Base-by-base conservation (phyloP, 805 yeast species). In the Myxozyma sirexii region DNA sequence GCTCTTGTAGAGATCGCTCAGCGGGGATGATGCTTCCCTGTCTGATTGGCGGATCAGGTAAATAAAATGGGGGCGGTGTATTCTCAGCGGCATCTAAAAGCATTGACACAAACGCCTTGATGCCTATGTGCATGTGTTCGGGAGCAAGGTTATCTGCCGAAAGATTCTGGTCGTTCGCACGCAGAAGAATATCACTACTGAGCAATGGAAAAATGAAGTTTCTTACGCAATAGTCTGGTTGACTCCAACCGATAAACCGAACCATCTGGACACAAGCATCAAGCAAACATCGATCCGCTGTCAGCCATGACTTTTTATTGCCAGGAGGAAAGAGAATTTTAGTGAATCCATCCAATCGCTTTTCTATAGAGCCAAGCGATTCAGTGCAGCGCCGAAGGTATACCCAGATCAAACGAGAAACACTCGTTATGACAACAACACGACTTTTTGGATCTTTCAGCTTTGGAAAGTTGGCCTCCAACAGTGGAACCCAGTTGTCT, bases 381-480 rank as follows among this genome's bases (percentile, higher is more conserved):
- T 96, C 99, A 0, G 96, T 83, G 65, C 91, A 84, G 63, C 98
- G 78, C 72, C 86, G 90, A 24, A 91, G 75, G 70, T 88, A 94
- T 0, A 92, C 96, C 99, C 99, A 94, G 0, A 89, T 74, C 33
- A 96, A 76, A 59, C 97, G 76, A 0, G 96, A 80, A 2, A 87
- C 74, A 57, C 92, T 85, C 0, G 83, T 82, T 15, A 88, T 80
- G 44, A 84, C 80, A 2, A 82, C 82, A 0, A 82, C 78, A 66
- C 86, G 83, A 51, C 78, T 80, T 0, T 75, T 70, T 47, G 88
- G 89, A 3, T 90, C 86, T 68, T 85, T 88, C 42, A 89, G 76
- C 58, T 84, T 84, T 46, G 75, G 76, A n/a, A 80, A 75, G 62
- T 84, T 83, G 1, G 79, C 72, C 59, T 91, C 96, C 1, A 90